Base-by-base conservation (phyloP, 2,329 filamentous ascomycete genomes). In the Talaromyces sp. region DNA sequence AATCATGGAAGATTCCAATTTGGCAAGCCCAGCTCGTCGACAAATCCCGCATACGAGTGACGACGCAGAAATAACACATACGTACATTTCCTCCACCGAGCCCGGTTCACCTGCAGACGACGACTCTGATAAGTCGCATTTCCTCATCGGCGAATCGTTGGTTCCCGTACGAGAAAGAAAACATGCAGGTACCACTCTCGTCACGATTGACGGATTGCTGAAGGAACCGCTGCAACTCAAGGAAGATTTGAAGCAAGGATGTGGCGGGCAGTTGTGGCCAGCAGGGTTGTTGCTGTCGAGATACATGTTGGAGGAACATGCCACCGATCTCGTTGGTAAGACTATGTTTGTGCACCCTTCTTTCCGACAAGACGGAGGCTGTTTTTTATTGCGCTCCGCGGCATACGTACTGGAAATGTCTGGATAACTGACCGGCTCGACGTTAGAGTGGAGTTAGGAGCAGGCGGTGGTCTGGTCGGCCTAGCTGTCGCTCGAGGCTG, bases 191-290 rank as follows among this genome's bases (percentile, higher is more conserved):
- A 81, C 81, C n/a, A 82, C 80, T 3, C 72, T 71, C 25, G 73
- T 86, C 18, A 80, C 83, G 39, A 95, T 98, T 71, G 88, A 90
- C 66, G 89, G 90, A 42, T 83, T 95, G 59, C 82, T 97, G 37
- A 76, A 81, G 21, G 79, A 84, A 55, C 87, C 90, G 50, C 82
- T 98, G 65, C 82, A 84, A 64, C 84, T 98, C 16, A 89, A 91
- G 70, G 92, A 97, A 75, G 93, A 98, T 76, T 83, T 96, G 55
- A 86, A 85, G 63, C 86, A 90, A 66, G 95, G 95, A 65, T 98
- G 95, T 75, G 95, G 95, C 56, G 95, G 95, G 2, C 91, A 96
- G 77, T 83, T 96, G 11, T 98, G 95, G 95, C 93, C 93, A 2
- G 93, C 93, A 0, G 95, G 95, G 11, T 90, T 96, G 86, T 85